Evolutionary conservation across 108 stramenopile species (phyloP).

Genomic region (Nannochloropsis oceanica): DNA sequence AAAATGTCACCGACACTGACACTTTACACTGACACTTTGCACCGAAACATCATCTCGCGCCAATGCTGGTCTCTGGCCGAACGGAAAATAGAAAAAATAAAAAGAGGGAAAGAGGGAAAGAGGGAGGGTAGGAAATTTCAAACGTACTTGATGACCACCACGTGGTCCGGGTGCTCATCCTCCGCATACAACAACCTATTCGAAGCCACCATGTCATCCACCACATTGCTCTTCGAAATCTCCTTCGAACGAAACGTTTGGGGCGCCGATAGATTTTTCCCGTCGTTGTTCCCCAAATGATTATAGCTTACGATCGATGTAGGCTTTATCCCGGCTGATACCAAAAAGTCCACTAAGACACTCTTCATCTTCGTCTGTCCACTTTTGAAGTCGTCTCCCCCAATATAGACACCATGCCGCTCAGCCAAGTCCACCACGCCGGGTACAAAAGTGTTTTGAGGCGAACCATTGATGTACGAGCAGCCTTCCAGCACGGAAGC

Average conservation of each 20-base stretch:
- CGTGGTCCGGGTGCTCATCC: conserved; percentile 95
- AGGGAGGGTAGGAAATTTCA: background rate
- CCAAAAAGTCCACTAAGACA: conserved; percentile 90
- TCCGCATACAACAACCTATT: conserved; percentile 81
- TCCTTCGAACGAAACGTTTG: conserved; percentile 95
- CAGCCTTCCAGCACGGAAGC: conserved; percentile 87
- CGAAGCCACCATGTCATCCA: conserved; percentile 96
- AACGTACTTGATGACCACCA: conserved; percentile 50
- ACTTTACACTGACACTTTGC: too few species aligned
- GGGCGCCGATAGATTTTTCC: conserved; percentile 84
- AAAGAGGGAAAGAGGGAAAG: background rate
- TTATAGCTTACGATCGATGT: conserved; percentile 93
- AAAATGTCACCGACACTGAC: too few species aligned
- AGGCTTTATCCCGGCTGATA: conserved; percentile 91
- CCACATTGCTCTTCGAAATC: conserved; percentile 93
- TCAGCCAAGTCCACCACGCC: conserved; percentile 75
- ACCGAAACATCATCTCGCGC: too few species aligned
- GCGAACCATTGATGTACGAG: conserved; percentile 93
- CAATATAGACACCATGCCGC: conserved; percentile 62
- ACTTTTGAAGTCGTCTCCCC: conserved; percentile 96
- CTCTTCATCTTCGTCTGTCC: conserved; percentile 97
- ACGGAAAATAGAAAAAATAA: conserved; percentile 19
- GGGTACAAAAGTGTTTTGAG: conserved; percentile 99
- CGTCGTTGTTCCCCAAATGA: conserved; percentile 97
- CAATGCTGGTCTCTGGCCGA: too few species aligned